Evolutionary conservation across 495 filamentous ascomycete genomes (phyloP), one percentile per base, ranked within the genome.

Genomic region (Neurospora sp.): DNA sequence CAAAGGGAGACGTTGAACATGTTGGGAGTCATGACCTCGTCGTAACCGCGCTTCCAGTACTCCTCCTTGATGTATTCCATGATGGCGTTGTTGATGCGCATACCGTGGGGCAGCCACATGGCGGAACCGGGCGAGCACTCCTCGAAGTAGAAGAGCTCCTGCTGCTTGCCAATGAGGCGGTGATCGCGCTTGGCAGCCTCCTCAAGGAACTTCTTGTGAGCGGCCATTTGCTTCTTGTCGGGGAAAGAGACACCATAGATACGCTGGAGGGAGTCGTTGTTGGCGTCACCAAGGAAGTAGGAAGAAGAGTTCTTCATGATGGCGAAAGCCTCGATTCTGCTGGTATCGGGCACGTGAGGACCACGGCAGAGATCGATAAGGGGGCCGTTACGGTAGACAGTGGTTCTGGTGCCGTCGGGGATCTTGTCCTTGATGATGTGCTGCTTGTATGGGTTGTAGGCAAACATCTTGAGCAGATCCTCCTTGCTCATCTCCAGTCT

Each of bases 211-310:
- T 94, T 93, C 83, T 95, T 88, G 83, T 97, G 92, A 75, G 95
- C 94, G 16, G 89, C 87, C 87, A 98, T 91, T 76, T 86, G 86
- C 85, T 97, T 96, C 87, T 98, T 98, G 79, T 98, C 95, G 0
- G 96, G 96, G 83, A 98, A 99, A 35, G 94, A 96, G 69, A 99
- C 90, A 76, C 95, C 96, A 78, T 97, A 96, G 71, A 99, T 95
- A 73, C 96, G 92, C 81, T 98, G 96, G 39, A 99, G 85, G 9
- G 94, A 96, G 78, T 98, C 96, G 78, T 98, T 96, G 76, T 88
- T 88, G 73, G 94, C 89, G 81, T 97, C 94, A 40, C 96, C 96
- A 16, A 98, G 89, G 88, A 96, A 99, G 72, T 98, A 98, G 18
- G 94, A 96, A 5, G 96, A 93, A 3, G 94, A 97, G 83, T 98